Conservation (phyloP, 495 filamentous ascomycete species). For the Hyaloscypha finlandica region DNA sequence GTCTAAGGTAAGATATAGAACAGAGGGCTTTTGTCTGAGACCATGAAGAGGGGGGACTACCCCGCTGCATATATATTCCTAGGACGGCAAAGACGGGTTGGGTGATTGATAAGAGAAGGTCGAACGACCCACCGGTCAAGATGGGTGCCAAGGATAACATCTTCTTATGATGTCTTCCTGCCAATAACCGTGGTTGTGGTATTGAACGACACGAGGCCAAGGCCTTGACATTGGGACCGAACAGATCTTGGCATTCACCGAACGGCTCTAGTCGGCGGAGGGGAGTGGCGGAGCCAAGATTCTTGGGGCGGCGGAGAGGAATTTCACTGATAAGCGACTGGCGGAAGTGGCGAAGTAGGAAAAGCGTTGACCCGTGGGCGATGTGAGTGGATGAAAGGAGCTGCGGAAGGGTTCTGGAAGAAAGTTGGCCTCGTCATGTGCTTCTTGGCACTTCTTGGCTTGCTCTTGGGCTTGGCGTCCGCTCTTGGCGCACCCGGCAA, state of each 20-base stretch:
- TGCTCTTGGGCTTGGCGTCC: background rate
- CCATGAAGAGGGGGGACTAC: background rate
- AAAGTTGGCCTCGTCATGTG: background rate
- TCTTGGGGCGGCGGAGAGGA: constrained; percentile 1
- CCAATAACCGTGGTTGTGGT: background rate
- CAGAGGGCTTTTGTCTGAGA: background rate
- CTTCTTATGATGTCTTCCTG: constrained; percentile 4
- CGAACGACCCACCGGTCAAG: background rate
- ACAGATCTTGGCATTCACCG: background rate
- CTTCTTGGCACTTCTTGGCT: background rate
- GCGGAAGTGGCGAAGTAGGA: constrained; percentile 2
- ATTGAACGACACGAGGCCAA: background rate
- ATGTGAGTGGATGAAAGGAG: background rate
- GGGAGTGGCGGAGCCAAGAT: background rate
- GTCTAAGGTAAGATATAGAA: constrained; percentile 9
- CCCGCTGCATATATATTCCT: constrained; percentile 3
- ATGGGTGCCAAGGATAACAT: constrained; percentile 7
- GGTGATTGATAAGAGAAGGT: background rate
- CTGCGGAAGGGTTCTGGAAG: background rate
- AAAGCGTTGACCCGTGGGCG: background rate
- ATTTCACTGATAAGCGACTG: background rate
- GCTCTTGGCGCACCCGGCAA: background rate
- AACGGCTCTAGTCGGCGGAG: constrained; percentile 1
- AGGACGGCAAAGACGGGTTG: background rate
- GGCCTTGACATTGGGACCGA: background rate